Evolutionary conservation across 768 basidiomycete genomes (phyloP).

Genomic region (Mycena vulgaris): DNA sequence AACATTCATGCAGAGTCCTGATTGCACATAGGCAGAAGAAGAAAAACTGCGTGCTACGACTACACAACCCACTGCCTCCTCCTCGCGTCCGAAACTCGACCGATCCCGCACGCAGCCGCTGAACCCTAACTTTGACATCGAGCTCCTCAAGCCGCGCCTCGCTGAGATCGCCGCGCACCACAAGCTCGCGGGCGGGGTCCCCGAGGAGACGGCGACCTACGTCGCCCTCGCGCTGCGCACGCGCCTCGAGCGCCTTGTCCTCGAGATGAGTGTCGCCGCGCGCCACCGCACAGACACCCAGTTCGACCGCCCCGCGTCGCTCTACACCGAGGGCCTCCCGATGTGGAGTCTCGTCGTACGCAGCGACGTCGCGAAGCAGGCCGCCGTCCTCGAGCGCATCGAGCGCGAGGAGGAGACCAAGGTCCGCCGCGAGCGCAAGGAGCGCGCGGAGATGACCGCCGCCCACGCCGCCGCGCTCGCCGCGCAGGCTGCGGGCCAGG

Average conservation of each 20-base stretch:
- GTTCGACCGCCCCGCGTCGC: constrained; percentile 72
- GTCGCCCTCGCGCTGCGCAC: constrained; percentile 84
- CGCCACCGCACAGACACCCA: constrained; percentile 80
- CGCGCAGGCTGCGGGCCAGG: constrained; percentile 64
- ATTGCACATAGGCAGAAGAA: constrained; percentile 89
- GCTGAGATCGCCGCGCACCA: constrained; percentile 77
- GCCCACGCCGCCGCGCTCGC: constrained; percentile 77
- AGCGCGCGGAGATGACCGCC: constrained; percentile 80
- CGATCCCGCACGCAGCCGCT: constrained; percentile 83
- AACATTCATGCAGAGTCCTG: no score
- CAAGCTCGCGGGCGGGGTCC: constrained; percentile 70
- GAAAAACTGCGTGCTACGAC: constrained; percentile 75
- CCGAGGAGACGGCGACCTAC: constrained; percentile 84
- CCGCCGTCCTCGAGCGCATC: constrained; percentile 79
- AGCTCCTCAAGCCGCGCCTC: constrained; percentile 76
- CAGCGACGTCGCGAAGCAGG: constrained; percentile 86
- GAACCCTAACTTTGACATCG: constrained; percentile 79
- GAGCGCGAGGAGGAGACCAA: constrained; percentile 90
- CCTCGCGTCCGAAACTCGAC: constrained; percentile 83
- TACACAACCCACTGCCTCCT: constrained; percentile 69
- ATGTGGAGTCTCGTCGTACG: constrained; percentile 89
- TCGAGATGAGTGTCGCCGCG: constrained; percentile 77
- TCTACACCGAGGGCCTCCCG: constrained; percentile 77
- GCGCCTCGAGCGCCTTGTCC: constrained; percentile 79
- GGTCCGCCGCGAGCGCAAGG: constrained; percentile 83